Evolutionary conservation across 257 asterid species (phyloP).

Genomic region (Fraxinus cuspidata): DNA sequence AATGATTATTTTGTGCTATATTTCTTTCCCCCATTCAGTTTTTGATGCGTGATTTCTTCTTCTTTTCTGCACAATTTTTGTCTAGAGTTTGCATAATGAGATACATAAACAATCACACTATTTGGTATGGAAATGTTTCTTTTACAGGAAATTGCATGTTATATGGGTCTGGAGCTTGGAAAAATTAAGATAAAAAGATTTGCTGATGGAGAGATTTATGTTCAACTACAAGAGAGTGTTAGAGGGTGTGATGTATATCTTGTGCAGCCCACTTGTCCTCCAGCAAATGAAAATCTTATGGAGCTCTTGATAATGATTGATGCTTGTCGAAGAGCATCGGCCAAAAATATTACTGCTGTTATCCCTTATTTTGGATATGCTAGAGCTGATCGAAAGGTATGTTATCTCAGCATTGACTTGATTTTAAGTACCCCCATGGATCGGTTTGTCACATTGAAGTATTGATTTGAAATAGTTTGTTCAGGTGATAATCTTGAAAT

Average conservation of each 20-base stretch:
- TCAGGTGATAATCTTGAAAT: not conserved
- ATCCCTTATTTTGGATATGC: constrained; percentile 87
- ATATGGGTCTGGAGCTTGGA: constrained; percentile 75
- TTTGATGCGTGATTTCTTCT: not conserved
- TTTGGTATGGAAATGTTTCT: constrained; percentile 18
- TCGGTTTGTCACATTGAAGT: not conserved
- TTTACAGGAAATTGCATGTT: constrained; percentile 72
- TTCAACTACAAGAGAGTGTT: constrained; percentile 82
- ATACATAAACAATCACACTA: not conserved
- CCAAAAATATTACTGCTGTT: constrained; percentile 76
- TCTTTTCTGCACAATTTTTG: not conserved
- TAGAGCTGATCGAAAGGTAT: constrained; percentile 79
- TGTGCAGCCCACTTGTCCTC: constrained; percentile 84
- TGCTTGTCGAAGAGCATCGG: constrained; percentile 89
- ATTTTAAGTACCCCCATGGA: not conserved
- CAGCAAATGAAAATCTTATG: constrained; percentile 84
- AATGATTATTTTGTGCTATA: no score
- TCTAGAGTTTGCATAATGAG: not conserved
- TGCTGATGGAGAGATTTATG: constrained; percentile 84
- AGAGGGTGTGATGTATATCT: constrained; percentile 82
- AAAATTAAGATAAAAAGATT: constrained; percentile 68
- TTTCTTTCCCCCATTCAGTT: not conserved
- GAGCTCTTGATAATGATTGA: constrained; percentile 82
- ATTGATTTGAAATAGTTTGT: not conserved
- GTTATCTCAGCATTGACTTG: not conserved